Evolutionary conservation across 306 rosid species (phyloP).

Genomic region (Cucurbita ficifolia): DNA sequence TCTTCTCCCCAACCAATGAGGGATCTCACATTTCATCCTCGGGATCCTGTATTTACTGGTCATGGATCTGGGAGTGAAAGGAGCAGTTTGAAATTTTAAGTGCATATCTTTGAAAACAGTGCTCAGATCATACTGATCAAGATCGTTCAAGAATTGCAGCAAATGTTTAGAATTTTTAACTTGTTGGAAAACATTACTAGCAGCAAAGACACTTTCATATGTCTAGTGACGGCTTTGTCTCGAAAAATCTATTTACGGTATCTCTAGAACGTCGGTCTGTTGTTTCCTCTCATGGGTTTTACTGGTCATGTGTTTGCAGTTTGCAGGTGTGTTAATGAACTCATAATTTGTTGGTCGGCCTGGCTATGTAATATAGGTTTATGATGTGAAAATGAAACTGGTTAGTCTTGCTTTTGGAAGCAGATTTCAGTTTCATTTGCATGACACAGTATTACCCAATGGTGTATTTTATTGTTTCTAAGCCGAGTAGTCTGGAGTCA

Average conservation of each 20-base stretch:
- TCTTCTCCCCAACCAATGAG: too few species aligned
- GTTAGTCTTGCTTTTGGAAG: background rate
- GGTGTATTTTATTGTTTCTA: background rate
- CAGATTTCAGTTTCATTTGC: background rate
- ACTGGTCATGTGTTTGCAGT: background rate
- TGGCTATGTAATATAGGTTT: background rate
- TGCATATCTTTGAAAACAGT: background rate
- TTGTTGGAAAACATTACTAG: background rate
- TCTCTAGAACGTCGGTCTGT: background rate
- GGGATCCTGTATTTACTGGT: background rate
- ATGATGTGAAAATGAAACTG: background rate
- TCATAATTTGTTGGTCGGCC: background rate
- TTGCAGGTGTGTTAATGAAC: background rate
- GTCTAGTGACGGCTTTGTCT: background rate
- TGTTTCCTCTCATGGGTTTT: background rate
- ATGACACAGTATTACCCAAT: background rate
- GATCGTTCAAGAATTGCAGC: background rate
- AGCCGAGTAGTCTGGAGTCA: background rate
- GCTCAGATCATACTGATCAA: background rate
- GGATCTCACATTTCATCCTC: too few species aligned
- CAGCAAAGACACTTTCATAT: background rate
- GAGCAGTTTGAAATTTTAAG: background rate
- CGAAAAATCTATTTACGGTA: background rate
- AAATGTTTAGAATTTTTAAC: background rate
- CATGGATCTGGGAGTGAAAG: background rate